These are phyloP conservation scores for Microcera coccophila DNA, from an alignment of 2,329 filamentous ascomycete genomes.

Conservation along the genomic window DNA sequence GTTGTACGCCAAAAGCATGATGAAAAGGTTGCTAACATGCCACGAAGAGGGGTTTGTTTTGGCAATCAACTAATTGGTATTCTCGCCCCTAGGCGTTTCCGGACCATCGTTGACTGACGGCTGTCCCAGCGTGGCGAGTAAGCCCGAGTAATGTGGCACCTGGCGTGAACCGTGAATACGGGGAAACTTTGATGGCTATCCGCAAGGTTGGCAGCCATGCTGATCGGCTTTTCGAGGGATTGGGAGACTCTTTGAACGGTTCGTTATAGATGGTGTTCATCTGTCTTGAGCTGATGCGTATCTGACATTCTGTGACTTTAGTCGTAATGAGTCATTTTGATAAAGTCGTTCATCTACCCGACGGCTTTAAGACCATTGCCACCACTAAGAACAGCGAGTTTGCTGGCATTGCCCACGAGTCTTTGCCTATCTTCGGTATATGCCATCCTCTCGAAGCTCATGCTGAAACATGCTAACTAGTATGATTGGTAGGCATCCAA, in stretches of 20 bases:
- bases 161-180: constrained; percentile 15
- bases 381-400: constrained; percentile 72
- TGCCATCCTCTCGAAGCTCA: neutral
- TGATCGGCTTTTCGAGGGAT: constrained; percentile 72
- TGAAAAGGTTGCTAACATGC: constrained; percentile 1
- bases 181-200: constrained; percentile 40
- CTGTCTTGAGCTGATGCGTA: constrained; percentile 1
- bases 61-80: constrained; percentile 45
- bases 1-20: constrained; percentile 4
- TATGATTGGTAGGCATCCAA: constrained; percentile 56
- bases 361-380: constrained; percentile 69
- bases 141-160: constrained; percentile 18
- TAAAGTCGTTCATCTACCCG: constrained; percentile 72
- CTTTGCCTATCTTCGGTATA: too few species aligned
- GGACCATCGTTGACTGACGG: constrained; percentile 2
- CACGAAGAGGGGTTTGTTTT: constrained; percentile 58
- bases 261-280: constrained; percentile 5
- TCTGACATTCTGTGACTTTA: constrained; percentile 7
- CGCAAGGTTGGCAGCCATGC: constrained; percentile 57
- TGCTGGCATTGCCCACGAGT: constrained; percentile 71
- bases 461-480: constrained; percentile 4
- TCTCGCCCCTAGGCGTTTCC: constrained; percentile 42
- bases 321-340: constrained; percentile 88
- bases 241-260: constrained; percentile 63
- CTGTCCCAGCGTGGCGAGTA: constrained; percentile 9